Evolutionary conservation across 148 eudicot species (phyloP).

Genomic region (Rhododendron kiyosumense): DNA sequence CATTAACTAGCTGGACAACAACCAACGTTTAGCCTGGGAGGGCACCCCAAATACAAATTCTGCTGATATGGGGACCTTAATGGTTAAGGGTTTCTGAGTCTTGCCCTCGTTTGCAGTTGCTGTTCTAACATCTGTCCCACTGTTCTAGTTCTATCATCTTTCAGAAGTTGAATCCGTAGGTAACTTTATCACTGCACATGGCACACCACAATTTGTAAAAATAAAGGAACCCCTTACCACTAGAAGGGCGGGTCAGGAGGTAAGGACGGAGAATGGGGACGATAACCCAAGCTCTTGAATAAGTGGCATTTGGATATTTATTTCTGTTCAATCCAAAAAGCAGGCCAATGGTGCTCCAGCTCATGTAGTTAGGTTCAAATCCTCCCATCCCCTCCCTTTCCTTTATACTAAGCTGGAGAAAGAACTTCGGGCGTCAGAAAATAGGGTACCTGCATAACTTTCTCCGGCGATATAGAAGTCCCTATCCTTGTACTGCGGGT

Average conservation of each 20-base stretch:
- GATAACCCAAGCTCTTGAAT: not conserved
- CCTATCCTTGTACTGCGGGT: constrained; percentile 32
- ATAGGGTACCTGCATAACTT: constrained; percentile 34
- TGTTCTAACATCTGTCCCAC: not conserved
- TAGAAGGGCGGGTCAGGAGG: not conserved
- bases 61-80: not conserved
- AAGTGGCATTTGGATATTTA: not conserved
- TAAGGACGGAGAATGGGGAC: not conserved
- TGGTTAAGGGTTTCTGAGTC: not conserved
- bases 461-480: constrained; percentile 38
- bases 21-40: not conserved
- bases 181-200: not conserved
- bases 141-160: not conserved
- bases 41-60: not conserved
- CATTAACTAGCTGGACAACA: not conserved
- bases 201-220: not conserved
- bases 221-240: not conserved
- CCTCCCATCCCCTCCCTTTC: not conserved
- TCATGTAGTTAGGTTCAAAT: not conserved
- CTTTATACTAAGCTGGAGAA: not conserved
- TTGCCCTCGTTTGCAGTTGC: not conserved
- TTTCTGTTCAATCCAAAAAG: not conserved
- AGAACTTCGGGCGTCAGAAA: not conserved
- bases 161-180: not conserved
- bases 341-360: not conserved